Base-by-base conservation (phyloP, 352 stramenopile genomes). In the Pythium angustatum region DNA sequence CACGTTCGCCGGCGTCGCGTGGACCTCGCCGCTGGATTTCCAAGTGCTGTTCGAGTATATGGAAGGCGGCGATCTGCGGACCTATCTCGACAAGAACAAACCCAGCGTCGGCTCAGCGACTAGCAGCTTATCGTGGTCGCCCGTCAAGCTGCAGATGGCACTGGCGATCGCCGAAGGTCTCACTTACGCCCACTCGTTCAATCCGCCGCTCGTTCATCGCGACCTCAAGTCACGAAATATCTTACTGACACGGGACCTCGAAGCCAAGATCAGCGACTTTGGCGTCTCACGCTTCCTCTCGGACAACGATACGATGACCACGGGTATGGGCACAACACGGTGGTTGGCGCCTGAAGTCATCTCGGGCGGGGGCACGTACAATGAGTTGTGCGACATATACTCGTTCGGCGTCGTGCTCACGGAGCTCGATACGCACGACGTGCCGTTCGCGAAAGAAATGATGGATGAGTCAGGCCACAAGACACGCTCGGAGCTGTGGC, bases 201-300 rank as follows among this genome's bases (percentile, higher is more conserved):
- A 34, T 14, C 28, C 48, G 6, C 48, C 48, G n/a, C 48, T 55
- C 10, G 48, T 55, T 1, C 48, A 55, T n/a, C 48, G 48, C 48
- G 48, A 55, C 28, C 48, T 55, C 48, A 55, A 55, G 48, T 55
- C 48, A 5, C 48, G 48, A 5, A 55, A 55, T 17, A 55, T 55
- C 30, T 10, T 55, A 19, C 28, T 55, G 7, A 55, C 27, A 8
- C 8, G 19, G 9, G 48, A 55, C 19, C 30, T 41, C 2, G n/a
- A n/a, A n/a, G 26, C 52, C 15, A 59, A 59, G 52, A 49, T 59
- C 52, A 59, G 52, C 52, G 52, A 59, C 52, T 49, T 59, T 17
- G 52, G 52, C 14, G 52, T 59, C 2, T 59, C 51, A 2, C 34
- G 40, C 15, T 55, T 38, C 19, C 28, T n/a, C 7, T 55, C 45